Conservation (phyloP, 1,139 yeast genomes). For the Yamadazyma dendronema region DNA sequence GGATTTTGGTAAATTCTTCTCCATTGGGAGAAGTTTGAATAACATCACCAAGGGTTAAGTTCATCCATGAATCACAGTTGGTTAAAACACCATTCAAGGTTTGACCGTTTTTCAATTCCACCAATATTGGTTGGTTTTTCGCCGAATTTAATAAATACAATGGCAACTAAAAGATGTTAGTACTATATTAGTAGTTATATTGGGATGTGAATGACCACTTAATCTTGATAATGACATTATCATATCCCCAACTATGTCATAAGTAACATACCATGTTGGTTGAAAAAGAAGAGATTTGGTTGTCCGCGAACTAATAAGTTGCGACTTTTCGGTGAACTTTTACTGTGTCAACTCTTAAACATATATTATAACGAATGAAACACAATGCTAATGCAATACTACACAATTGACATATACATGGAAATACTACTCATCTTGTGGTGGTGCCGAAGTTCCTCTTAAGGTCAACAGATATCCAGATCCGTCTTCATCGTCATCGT, state of each 20-base stretch:
- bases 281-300: background rate
- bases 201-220: no score
- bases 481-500: conserved; percentile 34
- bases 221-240: background rate
- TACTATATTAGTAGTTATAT: no score
- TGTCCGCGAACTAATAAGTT: background rate
- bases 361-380: background rate
- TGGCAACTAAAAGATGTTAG: conserved; percentile 58
- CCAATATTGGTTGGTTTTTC: conserved; percentile 82
- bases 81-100: conserved; percentile 81
- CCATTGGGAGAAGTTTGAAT: conserved; percentile 72
- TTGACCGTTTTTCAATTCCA: conserved; percentile 92
- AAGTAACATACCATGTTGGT: conserved; percentile 5
- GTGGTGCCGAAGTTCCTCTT: conserved; percentile 46
- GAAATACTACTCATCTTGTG: conserved; percentile 18
- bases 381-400: no score
- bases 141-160: conserved; percentile 87
- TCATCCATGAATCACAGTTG: conserved; percentile 96
- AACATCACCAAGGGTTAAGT: conserved; percentile 77
- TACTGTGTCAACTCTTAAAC: no score
- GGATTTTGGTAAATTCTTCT: conserved; percentile 61
- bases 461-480: conserved; percentile 45
- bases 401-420: no score
- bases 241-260: no score
- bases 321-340: background rate